phyloP scores from a whole-genome alignment of 2,329 filamentous ascomycete genomes.

The Hymenoscyphus albidus region DNA sequence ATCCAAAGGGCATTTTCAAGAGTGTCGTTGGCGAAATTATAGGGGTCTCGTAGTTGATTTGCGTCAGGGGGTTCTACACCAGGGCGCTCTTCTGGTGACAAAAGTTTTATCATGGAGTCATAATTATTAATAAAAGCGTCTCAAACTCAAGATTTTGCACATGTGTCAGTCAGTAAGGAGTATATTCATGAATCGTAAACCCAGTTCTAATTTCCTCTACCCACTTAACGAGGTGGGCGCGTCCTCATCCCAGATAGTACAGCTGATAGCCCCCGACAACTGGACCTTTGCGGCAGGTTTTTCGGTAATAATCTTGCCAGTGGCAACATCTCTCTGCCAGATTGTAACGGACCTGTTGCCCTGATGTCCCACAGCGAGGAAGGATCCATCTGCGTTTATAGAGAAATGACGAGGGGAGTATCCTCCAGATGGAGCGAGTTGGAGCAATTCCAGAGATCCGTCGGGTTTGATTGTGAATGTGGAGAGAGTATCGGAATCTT shows the following conservation, averaged over 20 bases:
- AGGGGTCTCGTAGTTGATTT: slow-evolving; percentile 13
- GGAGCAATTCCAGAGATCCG: slow-evolving; percentile 39
- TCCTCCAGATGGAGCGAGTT: slow-evolving; percentile 43
- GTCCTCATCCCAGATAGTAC: slow-evolving; percentile 15
- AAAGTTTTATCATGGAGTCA: not conserved
- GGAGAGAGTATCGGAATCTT: slow-evolving; percentile 38
- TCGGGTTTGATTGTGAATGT: slow-evolving; percentile 37
- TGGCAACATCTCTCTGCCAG: slow-evolving; percentile 37
- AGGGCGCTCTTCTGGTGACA: not conserved
- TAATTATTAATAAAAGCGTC: not conserved
- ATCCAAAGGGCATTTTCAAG: slow-evolving; percentile 22
- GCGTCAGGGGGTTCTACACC: not conserved
- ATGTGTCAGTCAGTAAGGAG: not conserved
- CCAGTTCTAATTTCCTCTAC: not conserved
- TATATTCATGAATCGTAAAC: not conserved
- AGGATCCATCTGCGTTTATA: slow-evolving; percentile 40
- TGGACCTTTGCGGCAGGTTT: not conserved
- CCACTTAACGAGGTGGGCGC: not conserved
- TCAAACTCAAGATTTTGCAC: not conserved
- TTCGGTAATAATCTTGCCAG: slow-evolving; percentile 36
- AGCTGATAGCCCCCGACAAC: not conserved
- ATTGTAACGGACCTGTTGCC: slow-evolving; percentile 39
- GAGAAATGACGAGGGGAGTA: slow-evolving; percentile 42
- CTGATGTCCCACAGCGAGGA: slow-evolving; percentile 44
- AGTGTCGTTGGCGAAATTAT: slow-evolving; percentile 22